phyloP scores from a whole-genome alignment of 306 rosid species.

The Phaseolus lunatus region DNA sequence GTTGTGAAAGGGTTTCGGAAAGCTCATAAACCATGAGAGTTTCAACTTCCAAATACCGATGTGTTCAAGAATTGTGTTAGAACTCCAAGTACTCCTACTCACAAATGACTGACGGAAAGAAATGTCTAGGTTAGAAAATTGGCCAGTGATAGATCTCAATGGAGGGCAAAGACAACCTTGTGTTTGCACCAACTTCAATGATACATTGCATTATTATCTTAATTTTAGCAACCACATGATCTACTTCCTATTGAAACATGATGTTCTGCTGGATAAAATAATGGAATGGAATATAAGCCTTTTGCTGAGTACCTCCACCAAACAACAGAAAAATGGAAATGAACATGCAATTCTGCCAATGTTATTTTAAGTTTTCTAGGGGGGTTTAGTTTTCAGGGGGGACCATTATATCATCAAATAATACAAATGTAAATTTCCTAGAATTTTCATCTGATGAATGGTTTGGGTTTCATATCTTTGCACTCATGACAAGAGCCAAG shows the following conservation, averaged over 20 bases:
- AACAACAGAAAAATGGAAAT: background rate
- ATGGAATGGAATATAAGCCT: background rate
- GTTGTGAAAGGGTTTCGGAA: conserved; percentile 15
- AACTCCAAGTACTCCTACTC: background rate
- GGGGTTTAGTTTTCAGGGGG: conserved; percentile 3
- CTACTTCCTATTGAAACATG: conserved; percentile 30
- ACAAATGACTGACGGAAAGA: background rate
- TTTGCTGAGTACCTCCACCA: background rate
- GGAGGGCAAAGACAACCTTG: conserved; percentile 17
- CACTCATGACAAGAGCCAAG: background rate
- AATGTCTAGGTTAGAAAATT: background rate
- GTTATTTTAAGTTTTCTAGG: background rate
- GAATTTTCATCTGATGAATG: conserved; percentile 2
- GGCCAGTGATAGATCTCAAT: background rate
- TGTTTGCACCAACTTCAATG: background rate
- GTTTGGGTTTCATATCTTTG: background rate
- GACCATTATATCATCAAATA: conserved; percentile 14
- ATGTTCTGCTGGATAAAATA: conserved; percentile 5
- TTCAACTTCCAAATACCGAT: background rate
- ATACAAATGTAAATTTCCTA: conserved; percentile 22
- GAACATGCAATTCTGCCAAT: background rate
- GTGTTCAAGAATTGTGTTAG: conserved; percentile 23
- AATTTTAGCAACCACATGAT: conserved; percentile 35
- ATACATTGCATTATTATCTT: conserved; percentile 26
- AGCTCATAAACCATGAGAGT: background rate